Conservation (phyloP, 768 basidiomycete species). For the Tylopilus felleus region DNA sequence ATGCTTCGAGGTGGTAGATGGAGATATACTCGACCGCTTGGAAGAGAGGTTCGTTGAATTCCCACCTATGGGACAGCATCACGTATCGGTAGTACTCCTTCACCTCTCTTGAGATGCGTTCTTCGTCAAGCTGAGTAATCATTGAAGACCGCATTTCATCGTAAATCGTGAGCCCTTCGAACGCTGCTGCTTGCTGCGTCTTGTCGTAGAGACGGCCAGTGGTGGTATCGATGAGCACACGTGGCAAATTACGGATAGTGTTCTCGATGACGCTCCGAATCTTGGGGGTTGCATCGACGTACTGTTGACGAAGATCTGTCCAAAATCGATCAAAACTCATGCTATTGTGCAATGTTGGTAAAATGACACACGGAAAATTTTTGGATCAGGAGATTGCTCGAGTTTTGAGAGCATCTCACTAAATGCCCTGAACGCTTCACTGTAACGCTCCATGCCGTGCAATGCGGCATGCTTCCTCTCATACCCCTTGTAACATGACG, state of each 20-base stretch:
- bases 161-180: neutral
- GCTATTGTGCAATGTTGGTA: too few species aligned
- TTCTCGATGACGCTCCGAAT: neutral
- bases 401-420: neutral
- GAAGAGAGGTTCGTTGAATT: neutral
- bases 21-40: slow-evolving; percentile 5
- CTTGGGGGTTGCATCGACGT: neutral
- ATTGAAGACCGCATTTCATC: neutral
- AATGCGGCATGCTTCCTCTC: neutral
- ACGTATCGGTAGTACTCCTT: neutral
- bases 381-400: neutral
- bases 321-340: neutral
- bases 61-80: neutral
- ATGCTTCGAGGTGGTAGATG: slow-evolving; percentile 1
- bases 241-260: neutral
- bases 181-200: neutral
- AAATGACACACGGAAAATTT: neutral
- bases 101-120: neutral
- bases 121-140: neutral
- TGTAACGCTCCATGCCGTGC: too few species aligned
- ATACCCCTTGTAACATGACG: neutral
- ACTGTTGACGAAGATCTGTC: neutral
- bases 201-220: neutral
- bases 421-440: too few species aligned
- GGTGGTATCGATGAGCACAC: neutral